Evolutionary conservation across 345 rosid species (phyloP).

Genomic region (Rhodomyrtus tomentosa): DNA sequence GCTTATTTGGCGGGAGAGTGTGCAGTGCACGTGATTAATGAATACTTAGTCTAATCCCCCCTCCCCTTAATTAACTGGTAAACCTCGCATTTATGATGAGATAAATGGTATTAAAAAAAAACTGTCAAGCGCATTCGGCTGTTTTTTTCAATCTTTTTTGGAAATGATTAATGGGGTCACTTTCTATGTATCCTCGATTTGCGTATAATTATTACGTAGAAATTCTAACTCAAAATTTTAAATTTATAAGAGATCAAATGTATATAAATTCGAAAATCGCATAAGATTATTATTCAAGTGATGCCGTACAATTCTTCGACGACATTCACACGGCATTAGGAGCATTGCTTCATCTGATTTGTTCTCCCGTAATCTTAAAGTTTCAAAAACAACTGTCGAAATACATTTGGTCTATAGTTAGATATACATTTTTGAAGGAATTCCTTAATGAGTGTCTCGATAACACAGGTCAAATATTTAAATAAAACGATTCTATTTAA

Average conservation of each 20-base stretch:
- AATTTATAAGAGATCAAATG: not conserved
- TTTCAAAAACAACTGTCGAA: not conserved
- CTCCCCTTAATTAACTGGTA: not conserved
- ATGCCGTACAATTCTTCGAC: not conserved
- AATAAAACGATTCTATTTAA: too few species aligned
- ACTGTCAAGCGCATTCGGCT: too few species aligned
- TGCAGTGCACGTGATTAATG: not conserved
- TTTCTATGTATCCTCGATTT: not conserved
- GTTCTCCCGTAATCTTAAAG: not conserved
- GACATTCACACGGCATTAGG: rapidly evolving
- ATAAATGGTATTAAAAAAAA: not conserved
- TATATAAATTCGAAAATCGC: not conserved
- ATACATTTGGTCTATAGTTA: rapidly evolving
- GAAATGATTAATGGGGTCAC: not conserved
- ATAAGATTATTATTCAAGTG: rapidly evolving
- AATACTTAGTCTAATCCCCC: not conserved
- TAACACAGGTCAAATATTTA: not conserved
- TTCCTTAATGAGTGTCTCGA: not conserved
- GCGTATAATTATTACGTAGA: not conserved
- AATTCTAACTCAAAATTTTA: rapidly evolving
- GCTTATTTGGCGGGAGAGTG: not conserved
- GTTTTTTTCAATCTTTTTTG: too few species aligned
- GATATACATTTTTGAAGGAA: not conserved
- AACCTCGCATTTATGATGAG: not conserved
- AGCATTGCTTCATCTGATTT: not conserved